Conservation (phyloP, 2,329 filamentous ascomycete genomes). For the Clarireedia paspali region DNA sequence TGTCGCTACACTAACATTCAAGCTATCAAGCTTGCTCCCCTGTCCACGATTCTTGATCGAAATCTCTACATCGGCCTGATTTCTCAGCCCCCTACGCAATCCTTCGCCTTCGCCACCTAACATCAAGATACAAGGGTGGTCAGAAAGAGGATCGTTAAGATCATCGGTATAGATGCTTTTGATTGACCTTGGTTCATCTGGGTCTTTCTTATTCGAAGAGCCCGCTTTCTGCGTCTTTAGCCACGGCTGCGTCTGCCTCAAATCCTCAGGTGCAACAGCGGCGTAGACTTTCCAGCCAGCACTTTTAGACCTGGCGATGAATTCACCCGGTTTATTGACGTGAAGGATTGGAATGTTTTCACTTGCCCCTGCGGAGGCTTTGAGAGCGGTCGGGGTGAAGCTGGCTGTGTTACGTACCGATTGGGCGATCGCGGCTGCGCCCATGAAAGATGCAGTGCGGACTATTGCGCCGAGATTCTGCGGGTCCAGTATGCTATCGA, state of each 20-base stretch:
- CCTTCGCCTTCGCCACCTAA: slow-evolving; percentile 78
- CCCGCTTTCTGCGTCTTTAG: too few species aligned
- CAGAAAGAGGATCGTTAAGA: slow-evolving; percentile 47
- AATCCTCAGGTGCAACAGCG: slow-evolving; percentile 47
- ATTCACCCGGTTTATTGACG: slow-evolving; percentile 57
- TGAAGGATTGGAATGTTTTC: slow-evolving; percentile 72
- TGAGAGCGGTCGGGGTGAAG: slow-evolving; percentile 70
- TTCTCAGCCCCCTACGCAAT: slow-evolving; percentile 55
- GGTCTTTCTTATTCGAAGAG: background rate
- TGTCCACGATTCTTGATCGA: slow-evolving; percentile 49
- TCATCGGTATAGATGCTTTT: slow-evolving; percentile 37
- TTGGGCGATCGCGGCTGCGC: slow-evolving; percentile 74
- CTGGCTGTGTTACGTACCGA: slow-evolving; percentile 66
- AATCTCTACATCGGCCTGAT: slow-evolving; percentile 56
- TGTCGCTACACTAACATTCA: slow-evolving; percentile 89
- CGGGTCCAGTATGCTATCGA: slow-evolving; percentile 74
- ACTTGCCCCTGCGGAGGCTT: slow-evolving; percentile 80
- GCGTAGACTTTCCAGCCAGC: slow-evolving; percentile 82
- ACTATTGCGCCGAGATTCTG: slow-evolving; percentile 88
- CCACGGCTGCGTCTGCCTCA: slow-evolving; percentile 15
- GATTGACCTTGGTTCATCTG: slow-evolving; percentile 2
- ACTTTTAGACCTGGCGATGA: slow-evolving; percentile 58
- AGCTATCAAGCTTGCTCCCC: slow-evolving; percentile 64
- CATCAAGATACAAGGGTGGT: slow-evolving; percentile 67
- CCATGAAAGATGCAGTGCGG: slow-evolving; percentile 84